Evolutionary conservation across 2,329 filamentous ascomycete genomes (phyloP), one percentile per base, ranked within the genome.

Genomic region (Penicillium janthinellum): DNA sequence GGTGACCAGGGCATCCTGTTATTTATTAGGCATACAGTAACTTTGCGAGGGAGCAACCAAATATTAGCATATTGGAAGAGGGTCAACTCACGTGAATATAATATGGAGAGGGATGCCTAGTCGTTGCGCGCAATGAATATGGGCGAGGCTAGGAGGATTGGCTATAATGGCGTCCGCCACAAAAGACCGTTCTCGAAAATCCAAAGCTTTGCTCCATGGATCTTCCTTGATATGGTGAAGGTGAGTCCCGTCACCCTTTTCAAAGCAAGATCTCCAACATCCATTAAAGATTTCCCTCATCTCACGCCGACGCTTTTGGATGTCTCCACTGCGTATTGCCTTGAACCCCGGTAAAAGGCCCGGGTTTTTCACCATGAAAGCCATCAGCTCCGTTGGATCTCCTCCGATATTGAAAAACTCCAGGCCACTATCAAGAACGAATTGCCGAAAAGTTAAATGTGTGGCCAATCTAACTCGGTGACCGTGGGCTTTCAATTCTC

Each of bases 351-450:
- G 91, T 88, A 95, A 91, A 34, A 96, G 80, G 0, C 91, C 90
- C 0, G 91, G 91, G 65, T 95, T 90, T 75, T 93, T 92, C 52
- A 95, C 91, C 91, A 95, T 95, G 70, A 93, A 95, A 3, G 91
- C 90, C 89, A 91, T 92, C 42, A 91, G 80, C 68, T 90, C 84
- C 2, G 86, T 83, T 1, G 89, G 89, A 71, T 92, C 88, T 4
- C 89, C 89, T 20, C 89, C 88, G 54, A 91, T 90, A 62, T 79
- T 85, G 73, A 89, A 91, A 72, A 91, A 92, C 68, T 92, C 90
- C 20, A 92, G 81, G 0, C 83, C 88, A 71, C 88, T 87, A 60
- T 90, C 86, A 62, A 86, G 83, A 6, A 92, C 87, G 65, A 92
- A 90, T 1, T 79, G 72, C 64, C 85, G 80, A 67, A 92, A 93